phyloP scores from a whole-genome alignment of 1,139 yeast genomes.

The Meyerozyma smithsonii region DNA sequence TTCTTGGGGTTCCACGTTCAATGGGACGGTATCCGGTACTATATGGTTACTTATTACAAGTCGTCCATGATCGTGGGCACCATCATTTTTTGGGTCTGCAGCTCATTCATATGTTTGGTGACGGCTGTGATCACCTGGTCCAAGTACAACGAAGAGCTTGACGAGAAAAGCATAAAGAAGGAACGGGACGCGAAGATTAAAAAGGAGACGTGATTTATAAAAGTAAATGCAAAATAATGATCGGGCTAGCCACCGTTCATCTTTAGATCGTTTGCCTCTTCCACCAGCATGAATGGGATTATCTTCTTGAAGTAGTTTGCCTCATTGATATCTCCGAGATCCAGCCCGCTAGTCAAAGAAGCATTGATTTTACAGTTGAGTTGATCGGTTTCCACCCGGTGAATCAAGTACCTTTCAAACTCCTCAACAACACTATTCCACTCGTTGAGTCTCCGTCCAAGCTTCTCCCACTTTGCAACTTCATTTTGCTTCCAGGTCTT shows the following conservation, averaged over 20 bases:
- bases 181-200: slow-evolving; percentile 4
- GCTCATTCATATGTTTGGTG: slow-evolving; percentile 25
- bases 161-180: slow-evolving; percentile 5
- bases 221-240: too few species aligned
- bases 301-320: slow-evolving; percentile 33
- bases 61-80: slow-evolving; percentile 49
- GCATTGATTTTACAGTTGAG: slow-evolving; percentile 13
- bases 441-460: slow-evolving; percentile 66
- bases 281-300: slow-evolving; percentile 40
- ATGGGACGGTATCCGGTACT: slow-evolving; percentile 57
- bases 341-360: not conserved
- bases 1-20: slow-evolving; percentile 19
- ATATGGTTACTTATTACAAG: slow-evolving; percentile 46
- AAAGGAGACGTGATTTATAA: slow-evolving; percentile 2
- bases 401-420: slow-evolving; percentile 51
- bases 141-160: not conserved
- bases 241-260: slow-evolving; percentile 37
- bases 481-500: slow-evolving; percentile 2
- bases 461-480: slow-evolving; percentile 18
- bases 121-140: slow-evolving; percentile 20
- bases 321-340: slow-evolving; percentile 19
- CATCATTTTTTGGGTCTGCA: slow-evolving; percentile 41
- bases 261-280: slow-evolving; percentile 34
- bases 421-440: slow-evolving; percentile 55
- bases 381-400: slow-evolving; percentile 33